Conservation (phyloP, 164 flowering plant genomes). For the Dillenia turbinata region DNA sequence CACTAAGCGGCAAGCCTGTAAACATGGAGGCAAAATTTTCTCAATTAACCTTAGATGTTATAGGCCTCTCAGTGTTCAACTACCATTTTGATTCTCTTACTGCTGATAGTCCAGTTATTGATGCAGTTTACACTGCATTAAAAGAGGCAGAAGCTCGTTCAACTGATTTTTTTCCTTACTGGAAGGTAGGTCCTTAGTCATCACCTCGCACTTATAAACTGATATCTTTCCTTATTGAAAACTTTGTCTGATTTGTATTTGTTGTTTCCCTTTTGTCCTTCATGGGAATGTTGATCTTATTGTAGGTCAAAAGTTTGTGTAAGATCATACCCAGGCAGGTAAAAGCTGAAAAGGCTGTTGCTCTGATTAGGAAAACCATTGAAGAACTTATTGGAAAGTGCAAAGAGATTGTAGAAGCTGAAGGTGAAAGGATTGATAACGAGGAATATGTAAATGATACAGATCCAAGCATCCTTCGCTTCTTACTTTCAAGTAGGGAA, state of each 20-base stretch:
- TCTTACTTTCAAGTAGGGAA: slow-evolving; percentile 92
- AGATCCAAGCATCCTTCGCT: slow-evolving; percentile 94
- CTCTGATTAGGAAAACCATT: slow-evolving; percentile 61
- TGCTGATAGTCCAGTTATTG: slow-evolving; percentile 82
- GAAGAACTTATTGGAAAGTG: slow-evolving; percentile 77
- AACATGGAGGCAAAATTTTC: slow-evolving; percentile 93
- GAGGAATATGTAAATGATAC: slow-evolving; percentile 88
- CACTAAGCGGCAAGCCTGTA: slow-evolving; percentile 54
- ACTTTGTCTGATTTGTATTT: slow-evolving; percentile 31
- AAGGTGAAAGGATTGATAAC: slow-evolving; percentile 69
- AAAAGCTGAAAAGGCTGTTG: slow-evolving; percentile 86
- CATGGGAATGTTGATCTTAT: background rate
- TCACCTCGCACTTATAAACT: slow-evolving; percentile 17
- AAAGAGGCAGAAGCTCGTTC: slow-evolving; percentile 93
- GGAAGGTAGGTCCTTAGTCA: slow-evolving; percentile 62
- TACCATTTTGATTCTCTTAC: slow-evolving; percentile 83
- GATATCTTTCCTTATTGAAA: slow-evolving; percentile 93
- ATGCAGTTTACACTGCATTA: slow-evolving; percentile 87
- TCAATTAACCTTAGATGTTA: slow-evolving; percentile 86
- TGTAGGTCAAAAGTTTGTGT: slow-evolving; percentile 62
- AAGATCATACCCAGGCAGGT: slow-evolving; percentile 83
- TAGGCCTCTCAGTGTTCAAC: slow-evolving; percentile 87
- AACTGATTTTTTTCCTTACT: slow-evolving; percentile 83
- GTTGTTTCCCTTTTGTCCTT: background rate
- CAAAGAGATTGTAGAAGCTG: slow-evolving; percentile 77